phyloP scores from a whole-genome alignment of 495 filamentous ascomycete genomes.

The Penicillium parvum region DNA sequence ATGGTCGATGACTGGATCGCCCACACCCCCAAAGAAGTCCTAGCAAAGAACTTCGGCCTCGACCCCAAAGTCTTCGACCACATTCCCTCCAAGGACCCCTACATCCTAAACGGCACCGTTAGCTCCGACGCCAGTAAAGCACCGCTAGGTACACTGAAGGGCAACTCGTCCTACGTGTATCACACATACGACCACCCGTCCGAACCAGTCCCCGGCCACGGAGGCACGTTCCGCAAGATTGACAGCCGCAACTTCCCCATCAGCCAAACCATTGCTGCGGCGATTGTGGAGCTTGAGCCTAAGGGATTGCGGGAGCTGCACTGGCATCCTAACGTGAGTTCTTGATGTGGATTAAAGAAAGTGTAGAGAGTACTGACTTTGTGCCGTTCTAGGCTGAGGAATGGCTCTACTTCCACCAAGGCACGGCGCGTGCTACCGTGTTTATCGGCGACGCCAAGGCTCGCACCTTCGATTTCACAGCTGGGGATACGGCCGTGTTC shows the following conservation, averaged over 20 bases:
- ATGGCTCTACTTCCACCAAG: slow-evolving; percentile 63
- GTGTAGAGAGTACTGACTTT: slow-evolving; percentile 5
- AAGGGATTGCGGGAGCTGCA: slow-evolving; percentile 59
- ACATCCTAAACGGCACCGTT: slow-evolving; percentile 54
- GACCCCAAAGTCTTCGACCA: slow-evolving; percentile 51
- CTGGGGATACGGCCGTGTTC: slow-evolving; percentile 62
- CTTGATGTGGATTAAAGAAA: not conserved
- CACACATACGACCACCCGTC: slow-evolving; percentile 46
- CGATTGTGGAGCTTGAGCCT: slow-evolving; percentile 56
- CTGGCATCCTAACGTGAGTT: slow-evolving; percentile 61
- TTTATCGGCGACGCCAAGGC: slow-evolving; percentile 56
- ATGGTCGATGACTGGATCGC: slow-evolving; percentile 62
- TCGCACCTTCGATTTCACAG: slow-evolving; percentile 59
- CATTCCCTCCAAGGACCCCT: slow-evolving; percentile 53
- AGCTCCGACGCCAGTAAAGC: slow-evolving; percentile 46
- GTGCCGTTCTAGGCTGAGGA: slow-evolving; percentile 49
- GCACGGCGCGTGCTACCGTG: slow-evolving; percentile 54
- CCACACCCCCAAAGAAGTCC: slow-evolving; percentile 55
- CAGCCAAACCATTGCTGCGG: slow-evolving; percentile 56
- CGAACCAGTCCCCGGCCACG: slow-evolving; percentile 53
- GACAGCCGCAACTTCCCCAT: slow-evolving; percentile 61
- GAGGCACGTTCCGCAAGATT: slow-evolving; percentile 55
- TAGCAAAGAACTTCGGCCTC: slow-evolving; percentile 64
- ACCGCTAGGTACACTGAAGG: slow-evolving; percentile 43
- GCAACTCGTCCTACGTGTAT: slow-evolving; percentile 56